Conservation (phyloP, 2,329 filamentous ascomycete genomes). For the Aspergillus pseudoglaucus region DNA sequence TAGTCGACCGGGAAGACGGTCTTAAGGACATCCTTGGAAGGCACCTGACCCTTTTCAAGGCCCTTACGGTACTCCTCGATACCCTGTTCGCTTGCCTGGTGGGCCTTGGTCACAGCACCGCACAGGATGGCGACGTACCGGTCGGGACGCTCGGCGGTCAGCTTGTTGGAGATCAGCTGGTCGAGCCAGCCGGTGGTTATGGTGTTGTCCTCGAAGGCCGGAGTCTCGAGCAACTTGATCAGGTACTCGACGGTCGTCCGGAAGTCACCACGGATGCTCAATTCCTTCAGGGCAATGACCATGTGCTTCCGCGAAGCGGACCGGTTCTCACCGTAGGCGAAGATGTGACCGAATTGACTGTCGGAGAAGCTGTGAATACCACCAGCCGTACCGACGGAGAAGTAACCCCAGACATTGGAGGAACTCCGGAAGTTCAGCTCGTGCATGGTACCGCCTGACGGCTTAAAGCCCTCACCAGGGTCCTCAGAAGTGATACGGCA, state of each 20-base stretch:
- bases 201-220: slow-evolving; percentile 97
- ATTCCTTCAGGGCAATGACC: slow-evolving; percentile 95
- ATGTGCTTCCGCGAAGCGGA: slow-evolving; percentile 96
- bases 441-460: slow-evolving; percentile 97
- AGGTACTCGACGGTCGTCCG: slow-evolving; percentile 97
- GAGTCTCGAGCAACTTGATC: slow-evolving; percentile 96
- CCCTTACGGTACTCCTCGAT: slow-evolving; percentile 80
- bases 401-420: slow-evolving; percentile 99
- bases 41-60: slow-evolving; percentile 94
- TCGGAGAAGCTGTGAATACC: slow-evolving; percentile 99
- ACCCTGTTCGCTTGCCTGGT: slow-evolving; percentile 86
- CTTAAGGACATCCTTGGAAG: slow-evolving; percentile 92
- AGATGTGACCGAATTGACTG: slow-evolving; percentile 98
- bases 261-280: slow-evolving; percentile 99
- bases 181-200: slow-evolving; percentile 99
- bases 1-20: slow-evolving; percentile 97
- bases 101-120: slow-evolving; percentile 89
- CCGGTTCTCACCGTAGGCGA: slow-evolving; percentile 96
- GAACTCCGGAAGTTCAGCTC: slow-evolving; percentile 98
- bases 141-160: slow-evolving; percentile 93
- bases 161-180: slow-evolving; percentile 94
- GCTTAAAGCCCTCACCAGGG: slow-evolving; percentile 98
- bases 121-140: slow-evolving; percentile 90
- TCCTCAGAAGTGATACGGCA: slow-evolving; percentile 99
- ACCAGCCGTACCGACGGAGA: slow-evolving; percentile 93